These are phyloP conservation scores for Fusarium sp. DNA, from an alignment of 2,329 filamentous ascomycete genomes.

Conservation along the genomic window DNA sequence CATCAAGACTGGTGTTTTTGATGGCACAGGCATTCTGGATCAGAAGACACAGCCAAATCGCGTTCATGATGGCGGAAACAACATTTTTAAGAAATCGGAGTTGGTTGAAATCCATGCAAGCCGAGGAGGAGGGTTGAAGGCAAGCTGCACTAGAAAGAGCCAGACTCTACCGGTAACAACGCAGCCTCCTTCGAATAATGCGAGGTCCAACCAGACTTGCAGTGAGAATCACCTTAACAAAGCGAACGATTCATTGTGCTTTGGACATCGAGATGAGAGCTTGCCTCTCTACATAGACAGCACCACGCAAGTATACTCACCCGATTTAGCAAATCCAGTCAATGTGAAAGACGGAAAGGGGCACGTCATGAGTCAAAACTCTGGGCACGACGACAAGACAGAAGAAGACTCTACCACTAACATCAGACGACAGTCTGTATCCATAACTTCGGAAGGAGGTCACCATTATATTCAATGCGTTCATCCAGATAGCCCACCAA, in stretches of 20 bases:
- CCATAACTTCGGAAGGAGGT: conserved; percentile 3
- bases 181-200: neutral
- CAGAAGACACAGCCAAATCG: neutral
- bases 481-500: neutral
- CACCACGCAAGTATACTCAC: neutral
- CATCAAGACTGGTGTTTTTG: conserved; percentile 35
- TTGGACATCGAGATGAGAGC: neutral
- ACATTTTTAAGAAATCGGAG: neutral
- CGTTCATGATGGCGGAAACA: neutral
- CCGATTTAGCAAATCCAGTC: neutral
- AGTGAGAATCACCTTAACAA: neutral
- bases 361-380: neutral
- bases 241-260: neutral
- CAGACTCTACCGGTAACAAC: neutral
- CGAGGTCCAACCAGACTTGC: neutral
- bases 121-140: conserved; percentile 38
- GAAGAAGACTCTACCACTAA: neutral
- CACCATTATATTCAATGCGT: conserved; percentile 4
- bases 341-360: neutral
- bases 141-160: conserved; percentile 6
- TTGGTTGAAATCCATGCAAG: conserved; percentile 1
- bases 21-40: conserved; percentile 19
- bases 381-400: neutral
- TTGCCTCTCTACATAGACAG: neutral
- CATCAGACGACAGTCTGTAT: neutral